Percentiles rank a stretch among this genome's conserved stretches.
Conservation (phyloP, 441 rosid genomes). For the Oxalis stricta region DNA sequence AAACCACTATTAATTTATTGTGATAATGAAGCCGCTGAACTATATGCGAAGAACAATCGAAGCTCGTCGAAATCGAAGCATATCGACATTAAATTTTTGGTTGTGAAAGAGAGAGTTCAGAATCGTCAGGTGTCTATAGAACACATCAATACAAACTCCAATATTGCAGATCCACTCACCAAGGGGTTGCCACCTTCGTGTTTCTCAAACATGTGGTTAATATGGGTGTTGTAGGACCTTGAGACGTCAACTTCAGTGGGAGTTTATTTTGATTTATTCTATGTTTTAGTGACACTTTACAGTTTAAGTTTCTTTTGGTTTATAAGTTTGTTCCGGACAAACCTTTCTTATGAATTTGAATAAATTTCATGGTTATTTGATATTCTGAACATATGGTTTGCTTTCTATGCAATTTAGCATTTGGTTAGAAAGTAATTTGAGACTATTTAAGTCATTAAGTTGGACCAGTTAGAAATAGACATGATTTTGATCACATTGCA, state of each 20-base stretch:
- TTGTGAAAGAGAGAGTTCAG: neutral
- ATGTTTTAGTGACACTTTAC: too few species aligned
- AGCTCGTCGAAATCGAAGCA: neutral
- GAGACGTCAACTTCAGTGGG: too few species aligned
- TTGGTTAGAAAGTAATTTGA: neutral
- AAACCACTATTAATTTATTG: neutral
- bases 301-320: too few species aligned
- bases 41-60: neutral
- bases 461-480: neutral
- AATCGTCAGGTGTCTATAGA: neutral
- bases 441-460: neutral
- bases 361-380: too few species aligned
- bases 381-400: too few species aligned
- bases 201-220: neutral
- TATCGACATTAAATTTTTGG: neutral
- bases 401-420: neutral
- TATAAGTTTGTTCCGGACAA: too few species aligned
- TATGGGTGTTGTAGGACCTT: neutral
- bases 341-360: too few species aligned
- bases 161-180: neutral
- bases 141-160: neutral
- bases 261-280: too few species aligned
- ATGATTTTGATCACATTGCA: too few species aligned
- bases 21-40: neutral
- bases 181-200: neutral